phyloP scores from a whole-genome alignment of 1,139 yeast genomes.

The Torulaspora pretoriensis region DNA sequence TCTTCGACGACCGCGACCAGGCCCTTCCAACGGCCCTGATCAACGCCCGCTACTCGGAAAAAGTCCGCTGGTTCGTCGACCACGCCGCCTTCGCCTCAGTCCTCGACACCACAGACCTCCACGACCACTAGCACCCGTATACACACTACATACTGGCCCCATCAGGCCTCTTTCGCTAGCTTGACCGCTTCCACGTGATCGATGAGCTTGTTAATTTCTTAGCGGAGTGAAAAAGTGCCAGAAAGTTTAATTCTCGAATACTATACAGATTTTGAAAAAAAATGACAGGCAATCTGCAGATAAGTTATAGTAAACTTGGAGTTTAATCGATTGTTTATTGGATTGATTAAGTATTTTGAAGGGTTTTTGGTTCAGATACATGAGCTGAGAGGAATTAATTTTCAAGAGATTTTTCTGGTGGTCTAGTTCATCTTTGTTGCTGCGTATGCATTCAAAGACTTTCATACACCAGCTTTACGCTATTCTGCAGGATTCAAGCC shows the following conservation, averaged over 20 bases:
- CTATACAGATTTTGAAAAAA: neutral
- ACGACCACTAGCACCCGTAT: neutral
- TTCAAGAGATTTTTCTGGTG: neutral
- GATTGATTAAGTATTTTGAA: neutral
- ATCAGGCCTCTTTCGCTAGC: too few relatives aligned
- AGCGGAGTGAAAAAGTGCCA: conserved; percentile 2
- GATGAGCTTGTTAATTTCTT: neutral
- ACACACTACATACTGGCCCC: too few relatives aligned
- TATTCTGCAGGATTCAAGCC: conserved; percentile 26
- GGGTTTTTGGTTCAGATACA: conserved; percentile 4
- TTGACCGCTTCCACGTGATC: neutral
- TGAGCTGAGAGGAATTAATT: neutral
- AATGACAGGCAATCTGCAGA: neutral
- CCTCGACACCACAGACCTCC: neutral
- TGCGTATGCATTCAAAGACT: conserved; percentile 21
- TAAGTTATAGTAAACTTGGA: neutral
- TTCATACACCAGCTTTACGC: conserved; percentile 34
- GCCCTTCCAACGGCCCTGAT: conserved; percentile 72
- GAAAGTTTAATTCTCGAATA: neutral
- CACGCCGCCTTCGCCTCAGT: conserved; percentile 53
- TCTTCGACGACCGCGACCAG: conserved; percentile 53
- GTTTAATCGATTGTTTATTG: neutral
- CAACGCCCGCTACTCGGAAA: conserved; percentile 44
- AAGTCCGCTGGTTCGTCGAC: conserved; percentile 79
- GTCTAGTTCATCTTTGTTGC: neutral